Base-by-base conservation (phyloP, 805 yeast species). In the Pichia deserticola region DNA sequence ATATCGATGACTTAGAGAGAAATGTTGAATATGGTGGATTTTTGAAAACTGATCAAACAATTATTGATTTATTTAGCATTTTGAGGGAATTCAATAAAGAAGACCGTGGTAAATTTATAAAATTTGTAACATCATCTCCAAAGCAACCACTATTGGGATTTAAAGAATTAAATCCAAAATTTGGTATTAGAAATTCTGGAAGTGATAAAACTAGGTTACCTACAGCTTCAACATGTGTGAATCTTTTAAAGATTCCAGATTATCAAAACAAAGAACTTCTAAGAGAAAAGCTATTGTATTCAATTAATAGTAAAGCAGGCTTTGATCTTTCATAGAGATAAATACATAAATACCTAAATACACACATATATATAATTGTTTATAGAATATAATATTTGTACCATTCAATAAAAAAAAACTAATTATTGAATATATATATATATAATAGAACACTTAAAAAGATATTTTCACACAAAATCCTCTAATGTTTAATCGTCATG, bases 71-170 rank as follows among this genome's bases (percentile, higher is more conserved):
- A 55, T 89, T 96, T 90, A 81, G 82, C 51, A 81, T 89, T 6
- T 71, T 93, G 6, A 71, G 70, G 5, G 96, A 87, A 52, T 77
- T 89, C 74, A 62, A 73, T 1, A 69, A 76, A 3, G 75, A 74
- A n/a, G 87, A 89, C 49, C 73, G 80, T 53, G 72, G 79, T 25
- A 76, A 78, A 45, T 76, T 93, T 49, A 67, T 93, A 30, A 87
- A 87, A 62, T 93, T 92, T 69, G 97, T 88, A 30, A 93, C 98
- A 0, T 86, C 97, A 0, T 95, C 89, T 1, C 84, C 96, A 1
- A 76, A 90, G 52, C 96, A 96, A 0, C 99, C 99, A 1, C 70
- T 93, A 39, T 73, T 88, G 29, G 99, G 99, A 0, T 92, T 93
- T 62, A 73, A 76, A 12, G 79, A 82, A 4, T 71, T 89, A 43